Evolutionary conservation across 257 asterid genomes (phyloP).

Genomic region (Solanum tacnaense): DNA sequence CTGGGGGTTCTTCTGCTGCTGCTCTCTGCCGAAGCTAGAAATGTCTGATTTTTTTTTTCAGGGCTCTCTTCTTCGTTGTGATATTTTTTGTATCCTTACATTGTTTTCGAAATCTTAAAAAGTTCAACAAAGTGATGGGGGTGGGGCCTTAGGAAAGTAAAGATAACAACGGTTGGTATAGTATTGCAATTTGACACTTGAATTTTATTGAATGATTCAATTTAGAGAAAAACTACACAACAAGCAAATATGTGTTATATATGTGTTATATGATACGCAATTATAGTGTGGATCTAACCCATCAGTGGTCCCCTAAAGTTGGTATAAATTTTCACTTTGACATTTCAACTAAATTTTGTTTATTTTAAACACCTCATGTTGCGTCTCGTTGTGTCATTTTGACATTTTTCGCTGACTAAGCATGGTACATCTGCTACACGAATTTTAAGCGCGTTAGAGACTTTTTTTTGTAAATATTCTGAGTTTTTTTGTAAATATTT

Average conservation of each 20-base stretch:
- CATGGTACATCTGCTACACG: too few relatives aligned
- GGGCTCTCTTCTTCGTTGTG: not conserved
- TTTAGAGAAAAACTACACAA: not conserved
- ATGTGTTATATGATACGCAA: too few relatives aligned
- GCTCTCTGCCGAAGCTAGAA: not conserved
- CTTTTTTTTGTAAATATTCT: too few relatives aligned
- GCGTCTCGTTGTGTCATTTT: too few relatives aligned
- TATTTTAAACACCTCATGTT: not conserved
- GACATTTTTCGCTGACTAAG: too few relatives aligned
- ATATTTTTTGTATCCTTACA: not conserved
- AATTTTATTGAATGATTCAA: not conserved
- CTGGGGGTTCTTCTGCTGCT: not conserved
- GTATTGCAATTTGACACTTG: not conserved
- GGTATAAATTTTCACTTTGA: too few relatives aligned
- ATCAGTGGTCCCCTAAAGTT: too few relatives aligned
- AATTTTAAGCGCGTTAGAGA: too few relatives aligned
- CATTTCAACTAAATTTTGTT: too few relatives aligned
- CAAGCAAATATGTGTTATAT: not conserved
- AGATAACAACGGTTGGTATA: not conserved
- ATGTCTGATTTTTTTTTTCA: not conserved
- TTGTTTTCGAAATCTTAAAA: not conserved
- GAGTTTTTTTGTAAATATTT: too few relatives aligned
- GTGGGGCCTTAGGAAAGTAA: not conserved
- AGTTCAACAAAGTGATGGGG: not conserved
- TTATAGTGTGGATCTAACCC: too few relatives aligned